Base-by-base conservation (phyloP, 2,329 filamentous ascomycete genomes). In the Trichoderma sp. region DNA sequence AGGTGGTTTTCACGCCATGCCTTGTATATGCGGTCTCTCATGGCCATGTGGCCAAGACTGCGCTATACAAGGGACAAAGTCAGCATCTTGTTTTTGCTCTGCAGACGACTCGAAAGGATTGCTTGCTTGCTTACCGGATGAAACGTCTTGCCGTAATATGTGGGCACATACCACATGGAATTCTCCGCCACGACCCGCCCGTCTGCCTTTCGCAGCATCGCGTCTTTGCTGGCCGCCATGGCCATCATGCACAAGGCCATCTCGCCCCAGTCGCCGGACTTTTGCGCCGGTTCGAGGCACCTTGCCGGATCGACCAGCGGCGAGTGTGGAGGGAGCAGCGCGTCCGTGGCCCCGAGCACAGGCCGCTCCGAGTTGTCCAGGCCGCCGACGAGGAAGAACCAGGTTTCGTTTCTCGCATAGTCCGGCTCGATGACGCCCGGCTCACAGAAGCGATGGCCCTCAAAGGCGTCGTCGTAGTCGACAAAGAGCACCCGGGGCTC, bases 321-420 rank as follows among this genome's bases (percentile, higher is more conserved):
- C 2, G 80, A 81, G 19, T 57, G 56, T 0, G 73, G 71, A 6
- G 76, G 61, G 12, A 81, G 69, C 2, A 71, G 70, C 25, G 70
- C 52, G 53, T 68, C 39, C 2, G 22, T 22, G 7, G 17, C 42
- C 27, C 25, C 52, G 19, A 57, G 56, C 32, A 25, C 34, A 17
- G 48, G 52, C 15, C 15, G 13, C 13, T 54, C 27, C 17, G 50
- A 74, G 61, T 82, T 82, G 63, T 84, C 82, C 4, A 71, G 68
- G 2, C 80, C 82, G 5, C 81, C 82, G 3, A 83, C 80, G 29
- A 82, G 77, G 70, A 84, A 84, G 70, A 84, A 84, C 80, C 81
- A 84, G 0, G 81, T 84, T 25, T 81, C 80, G 22, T 75, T 76
- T 34, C 80, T 76, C 5, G 72, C 70, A 65, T 83, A 83, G 59